Conservation (phyloP, 768 basidiomycete genomes). For the Heimioporus sp. region DNA sequence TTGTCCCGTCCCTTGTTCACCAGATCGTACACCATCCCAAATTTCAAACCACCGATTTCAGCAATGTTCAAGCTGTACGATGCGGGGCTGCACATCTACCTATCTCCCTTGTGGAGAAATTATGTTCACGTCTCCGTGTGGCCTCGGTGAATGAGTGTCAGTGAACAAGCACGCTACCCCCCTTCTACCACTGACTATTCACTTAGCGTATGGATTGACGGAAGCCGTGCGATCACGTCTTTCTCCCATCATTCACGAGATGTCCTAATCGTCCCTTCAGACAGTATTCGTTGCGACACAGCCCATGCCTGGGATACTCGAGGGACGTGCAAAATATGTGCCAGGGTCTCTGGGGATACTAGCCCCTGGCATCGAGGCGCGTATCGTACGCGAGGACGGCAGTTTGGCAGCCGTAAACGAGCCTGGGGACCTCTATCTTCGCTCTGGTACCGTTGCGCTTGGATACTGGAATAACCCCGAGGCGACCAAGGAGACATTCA, state of each 20-base stretch:
- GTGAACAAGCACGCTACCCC: conserved; percentile 28
- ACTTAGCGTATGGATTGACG: conserved; percentile 68
- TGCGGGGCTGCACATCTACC: conserved; percentile 72
- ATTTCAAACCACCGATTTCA: conserved; percentile 49
- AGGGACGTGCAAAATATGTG: conserved; percentile 39
- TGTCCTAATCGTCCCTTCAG: conserved; percentile 30
- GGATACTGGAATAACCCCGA: conserved; percentile 76
- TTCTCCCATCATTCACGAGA: background rate
- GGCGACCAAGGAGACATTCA: conserved; percentile 65
- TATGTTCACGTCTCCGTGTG: conserved; percentile 37
- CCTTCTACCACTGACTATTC: background rate
- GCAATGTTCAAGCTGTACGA: conserved; percentile 40
- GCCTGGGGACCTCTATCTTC: conserved; percentile 64
- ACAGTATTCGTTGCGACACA: conserved; percentile 51
- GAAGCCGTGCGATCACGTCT: conserved; percentile 48
- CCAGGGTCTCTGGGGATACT: conserved; percentile 56
- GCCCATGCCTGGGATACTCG: conserved; percentile 45
- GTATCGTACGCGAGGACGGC: conserved; percentile 60
- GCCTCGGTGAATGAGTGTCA: conserved; percentile 40
- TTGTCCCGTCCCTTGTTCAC: conserved; percentile 65
- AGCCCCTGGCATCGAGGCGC: conserved; percentile 61
- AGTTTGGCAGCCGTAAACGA: conserved; percentile 52
- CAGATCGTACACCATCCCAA: conserved; percentile 58
- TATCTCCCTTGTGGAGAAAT: conserved; percentile 44
- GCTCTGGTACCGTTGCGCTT: conserved; percentile 51